Evolutionary conservation across 345 rosid genomes (phyloP).

Genomic region (Anastatica hierochuntica): DNA sequence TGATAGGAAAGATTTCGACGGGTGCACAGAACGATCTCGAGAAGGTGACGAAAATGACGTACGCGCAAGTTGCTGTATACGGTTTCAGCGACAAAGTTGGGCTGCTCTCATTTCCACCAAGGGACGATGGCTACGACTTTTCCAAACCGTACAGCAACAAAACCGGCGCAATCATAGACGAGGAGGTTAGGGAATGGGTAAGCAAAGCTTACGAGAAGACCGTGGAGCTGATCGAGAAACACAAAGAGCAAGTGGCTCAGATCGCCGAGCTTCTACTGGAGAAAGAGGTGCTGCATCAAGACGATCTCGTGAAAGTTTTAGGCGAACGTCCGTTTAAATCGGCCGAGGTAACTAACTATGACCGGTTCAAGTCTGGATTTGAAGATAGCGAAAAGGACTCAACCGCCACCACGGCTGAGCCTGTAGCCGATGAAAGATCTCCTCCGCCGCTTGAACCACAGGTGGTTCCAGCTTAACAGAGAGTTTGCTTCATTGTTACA

Average conservation of each 20-base stretch:
- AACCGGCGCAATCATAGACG: conserved; percentile 76
- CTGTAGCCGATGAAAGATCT: conserved; percentile 42
- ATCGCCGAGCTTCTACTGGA: conserved; percentile 79
- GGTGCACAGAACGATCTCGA: conserved; percentile 96
- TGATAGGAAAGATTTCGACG: conserved; percentile 81
- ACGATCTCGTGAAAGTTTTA: conserved; percentile 51
- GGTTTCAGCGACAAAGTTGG: conserved; percentile 98
- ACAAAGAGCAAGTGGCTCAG: conserved; percentile 64
- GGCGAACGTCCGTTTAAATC: conserved; percentile 84
- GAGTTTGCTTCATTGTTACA: not conserved
- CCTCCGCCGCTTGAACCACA: conserved; percentile 54
- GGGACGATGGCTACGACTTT: conserved; percentile 65
- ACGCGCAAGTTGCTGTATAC: conserved; percentile 91
- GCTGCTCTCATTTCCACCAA: conserved; percentile 82
- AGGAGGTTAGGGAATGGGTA: conserved; percentile 89
- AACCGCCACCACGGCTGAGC: conserved; percentile 14
- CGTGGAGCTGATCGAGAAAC: conserved; percentile 52
- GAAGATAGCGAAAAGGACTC: conserved; percentile 26
- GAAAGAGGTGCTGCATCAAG: conserved; percentile 85
- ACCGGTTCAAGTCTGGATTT: conserved; percentile 68
- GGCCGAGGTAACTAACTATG: conserved; percentile 57
- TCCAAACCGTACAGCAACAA: conserved; percentile 84
- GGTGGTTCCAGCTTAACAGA: conserved; percentile 48
- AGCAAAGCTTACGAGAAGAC: conserved; percentile 60
- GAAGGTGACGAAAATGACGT: conserved; percentile 92